Conservation (phyloP, 768 basidiomycete species). For the Mycena rebaudengoi region DNA sequence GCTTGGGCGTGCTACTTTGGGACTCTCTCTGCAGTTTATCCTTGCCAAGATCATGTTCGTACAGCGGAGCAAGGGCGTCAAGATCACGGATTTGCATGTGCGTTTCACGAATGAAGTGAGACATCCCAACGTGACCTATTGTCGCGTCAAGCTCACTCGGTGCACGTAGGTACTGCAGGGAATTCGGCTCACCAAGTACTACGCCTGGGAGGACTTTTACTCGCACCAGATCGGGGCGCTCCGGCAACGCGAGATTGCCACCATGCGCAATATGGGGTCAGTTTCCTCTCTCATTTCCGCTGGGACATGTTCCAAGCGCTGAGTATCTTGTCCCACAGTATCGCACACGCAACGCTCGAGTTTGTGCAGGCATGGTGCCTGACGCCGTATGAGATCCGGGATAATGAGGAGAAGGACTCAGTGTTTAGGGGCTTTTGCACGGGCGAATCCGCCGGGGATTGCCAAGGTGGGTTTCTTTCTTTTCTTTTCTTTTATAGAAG, state of each 20-base stretch:
- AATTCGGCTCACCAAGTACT: conserved; percentile 71
- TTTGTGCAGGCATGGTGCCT: too few relatives aligned
- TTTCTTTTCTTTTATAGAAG: conserved; percentile 38
- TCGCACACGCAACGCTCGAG: conserved; percentile 33
- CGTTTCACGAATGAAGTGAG: conserved; percentile 66
- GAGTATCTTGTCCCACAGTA: conserved; percentile 11
- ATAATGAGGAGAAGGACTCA: too few relatives aligned
- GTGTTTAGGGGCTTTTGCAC: too few relatives aligned
- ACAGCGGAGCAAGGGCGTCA: conserved; percentile 63
- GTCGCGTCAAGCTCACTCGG: neutral
- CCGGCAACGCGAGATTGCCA: conserved; percentile 48
- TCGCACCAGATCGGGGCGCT: conserved; percentile 48
- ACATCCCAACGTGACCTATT: neutral
- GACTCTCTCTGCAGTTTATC: conserved; percentile 65
- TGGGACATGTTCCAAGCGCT: neutral
- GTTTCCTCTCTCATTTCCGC: neutral
- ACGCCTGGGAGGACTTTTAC: conserved; percentile 67
- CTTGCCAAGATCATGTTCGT: conserved; percentile 61
- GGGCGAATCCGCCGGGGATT: too few relatives aligned
- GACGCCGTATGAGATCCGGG: too few relatives aligned
- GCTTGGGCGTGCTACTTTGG: conserved; percentile 64
- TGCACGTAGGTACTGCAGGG: conserved; percentile 62
- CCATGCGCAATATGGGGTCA: conserved; percentile 39
- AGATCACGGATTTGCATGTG: conserved; percentile 73
- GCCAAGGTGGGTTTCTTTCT: too few relatives aligned